Base-by-base conservation (phyloP, 2,329 filamentous ascomycete genomes). In the Xylariomycetidae sp. region DNA sequence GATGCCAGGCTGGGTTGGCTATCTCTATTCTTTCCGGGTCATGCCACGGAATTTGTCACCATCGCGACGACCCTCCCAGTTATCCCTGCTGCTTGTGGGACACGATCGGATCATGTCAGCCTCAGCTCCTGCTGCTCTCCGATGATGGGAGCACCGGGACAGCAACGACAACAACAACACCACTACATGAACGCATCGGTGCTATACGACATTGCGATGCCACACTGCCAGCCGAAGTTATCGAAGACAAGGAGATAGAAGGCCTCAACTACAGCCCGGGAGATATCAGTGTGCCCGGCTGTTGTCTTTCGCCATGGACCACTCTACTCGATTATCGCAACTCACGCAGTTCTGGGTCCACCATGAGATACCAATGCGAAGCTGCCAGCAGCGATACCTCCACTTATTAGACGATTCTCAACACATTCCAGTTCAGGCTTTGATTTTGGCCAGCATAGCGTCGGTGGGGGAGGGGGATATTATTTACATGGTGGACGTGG, bases 81-180 rank as follows among this genome's bases (percentile, higher is more conserved):
- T 74, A 37, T 66, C 69, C 27, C 58, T 64, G 41, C 60, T 73
- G 44, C 60, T 74, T 37, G 61, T 64, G 40, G 62, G 63, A 44
- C 59, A 70, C 40, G 57, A 63, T 47, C 59, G 59, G 38, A 52
- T 59, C 42, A 54, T 59, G 48, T 60, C 60, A 37, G 58, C 54
- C 25, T 64, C 61, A 27, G 56, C 60, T 37, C 58, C 60, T 28
- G 40, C 53, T 35, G 45, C 40, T 17, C 40, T 53, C 15, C 32
- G 31, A 38, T 26, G 29, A 46, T 38, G 31, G n/a, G n/a, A n/a
- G n/a, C n/a, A n/a, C n/a, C n/a, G n/a, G n/a, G n/a, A n/a, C n/a
- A n/a, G n/a, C n/a, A n/a, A 29, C 39, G 28, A 32, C 35, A 13
- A 17, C 25, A 9, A 34, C 19, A 28, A 26, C 32, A 35, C 35